Evolutionary conservation across 495 filamentous ascomycete species (phyloP), one percentile per base, ranked within the genome.

Genomic region (Tirmania nivea): DNA sequence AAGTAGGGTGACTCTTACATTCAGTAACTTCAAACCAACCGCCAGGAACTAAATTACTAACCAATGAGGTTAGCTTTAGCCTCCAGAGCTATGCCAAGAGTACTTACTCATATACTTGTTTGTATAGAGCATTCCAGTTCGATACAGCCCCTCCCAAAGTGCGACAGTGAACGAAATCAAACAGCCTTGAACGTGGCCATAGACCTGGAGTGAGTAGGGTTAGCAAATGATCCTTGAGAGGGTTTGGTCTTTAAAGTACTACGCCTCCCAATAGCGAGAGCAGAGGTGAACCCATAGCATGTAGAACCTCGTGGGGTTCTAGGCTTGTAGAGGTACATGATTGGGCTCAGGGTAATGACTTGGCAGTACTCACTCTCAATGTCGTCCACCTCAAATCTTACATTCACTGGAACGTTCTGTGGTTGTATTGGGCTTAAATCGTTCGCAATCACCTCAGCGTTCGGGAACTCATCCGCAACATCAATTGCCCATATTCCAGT

Each of bases 391-490:
- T 74, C 69, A 50, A 77, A 76, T 11, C 66, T 68, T 54, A 72
- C 71, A 51, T 76, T 77, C 31, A 70, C 67, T 7, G 73, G 72
- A 50, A 75, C 67, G 70, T 69, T 63, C 11, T 52, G 47, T 0
- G 75, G 75, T 55, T 78, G 74, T 21, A 78, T 77, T 14, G 74
- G 69, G 51, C 71, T 75, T 1, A 78, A 62, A 56, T 78, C 75
- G 31, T 69, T 73, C 42, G 52, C 59, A 25, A 58, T 54, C 12
- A 58, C 56, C 49, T 60, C 53, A 3, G 53, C 49, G n/a, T 49
- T 49, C 9, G 55, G 57, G 34, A 54, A 55, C 53, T 57, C 51
- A 57, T 69, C 69, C 17, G 63, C 65, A 39, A 66, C 60, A 37
- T 67, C 65, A 35, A 66, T 60, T 1, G 64, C 64, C 63, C 64